phyloP scores from a whole-genome alignment of 208 protist species.

The Kentomonas sorsogonicus region DNA sequence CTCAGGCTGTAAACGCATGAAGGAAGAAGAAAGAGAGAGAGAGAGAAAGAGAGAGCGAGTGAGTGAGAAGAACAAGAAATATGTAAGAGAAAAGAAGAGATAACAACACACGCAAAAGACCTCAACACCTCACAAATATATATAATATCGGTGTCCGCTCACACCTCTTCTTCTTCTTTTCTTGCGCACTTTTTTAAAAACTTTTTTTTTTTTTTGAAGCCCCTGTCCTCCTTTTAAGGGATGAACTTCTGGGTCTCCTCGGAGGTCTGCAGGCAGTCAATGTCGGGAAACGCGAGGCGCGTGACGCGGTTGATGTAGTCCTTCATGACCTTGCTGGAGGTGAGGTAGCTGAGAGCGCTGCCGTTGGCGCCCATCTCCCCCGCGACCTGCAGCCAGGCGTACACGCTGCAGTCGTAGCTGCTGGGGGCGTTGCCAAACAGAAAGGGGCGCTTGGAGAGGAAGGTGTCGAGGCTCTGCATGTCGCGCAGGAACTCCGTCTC shows the following conservation, averaged over 20 bases:
- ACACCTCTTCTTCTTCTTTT: background rate
- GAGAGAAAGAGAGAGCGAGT: background rate
- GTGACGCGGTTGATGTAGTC: conserved; percentile 53
- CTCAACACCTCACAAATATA: too few relatives aligned
- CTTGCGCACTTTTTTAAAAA: background rate
- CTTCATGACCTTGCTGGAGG: conserved; percentile 27
- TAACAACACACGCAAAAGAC: background rate
- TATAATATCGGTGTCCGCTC: too few relatives aligned
- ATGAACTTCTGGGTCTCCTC: conserved; percentile 46
- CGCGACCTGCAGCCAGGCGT: conserved; percentile 62
- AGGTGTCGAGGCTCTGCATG: conserved; percentile 47
- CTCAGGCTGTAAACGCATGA: background rate
- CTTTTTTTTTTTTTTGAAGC: conserved; percentile 5
- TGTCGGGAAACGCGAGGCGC: conserved; percentile 49
- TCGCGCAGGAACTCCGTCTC: conserved; percentile 54
- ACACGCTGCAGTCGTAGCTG: conserved; percentile 67
- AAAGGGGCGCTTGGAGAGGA: conserved; percentile 33
- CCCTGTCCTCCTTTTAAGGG: conserved; percentile 9
- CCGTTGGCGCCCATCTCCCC: conserved; percentile 39
- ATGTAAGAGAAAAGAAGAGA: background rate
- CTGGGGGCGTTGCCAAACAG: conserved; percentile 43
- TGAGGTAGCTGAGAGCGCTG: conserved; percentile 34
- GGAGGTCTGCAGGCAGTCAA: conserved; percentile 30
- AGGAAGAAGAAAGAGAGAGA: conserved; percentile 1
- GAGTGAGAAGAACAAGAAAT: conserved; percentile 1